phyloP scores from a whole-genome alignment of 345 rosid genomes.

The Boechera divaricarpa region DNA sequence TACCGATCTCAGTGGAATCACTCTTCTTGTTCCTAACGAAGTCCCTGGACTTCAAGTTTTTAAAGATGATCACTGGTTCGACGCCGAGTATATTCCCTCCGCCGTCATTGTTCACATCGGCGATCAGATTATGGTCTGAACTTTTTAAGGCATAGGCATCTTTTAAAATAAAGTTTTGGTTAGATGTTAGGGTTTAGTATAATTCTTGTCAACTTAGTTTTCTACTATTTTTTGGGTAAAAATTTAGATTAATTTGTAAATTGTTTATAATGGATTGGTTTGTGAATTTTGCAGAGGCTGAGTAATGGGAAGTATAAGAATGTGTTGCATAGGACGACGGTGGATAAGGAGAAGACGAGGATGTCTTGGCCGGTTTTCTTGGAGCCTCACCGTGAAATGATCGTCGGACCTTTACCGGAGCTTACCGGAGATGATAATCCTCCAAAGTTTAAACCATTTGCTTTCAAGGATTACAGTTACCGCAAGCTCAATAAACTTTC shows the following conservation, averaged over 20 bases:
- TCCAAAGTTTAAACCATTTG: conserved; percentile 64
- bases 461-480: conserved; percentile 67
- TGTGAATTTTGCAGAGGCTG: conserved; percentile 55
- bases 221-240: not conserved
- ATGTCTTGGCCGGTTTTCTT: conserved; percentile 99
- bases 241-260: not conserved
- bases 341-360: conserved; percentile 68
- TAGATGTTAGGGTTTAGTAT: not conserved
- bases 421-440: conserved; percentile 52
- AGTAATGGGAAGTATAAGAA: conserved; percentile 77
- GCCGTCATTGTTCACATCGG: conserved; percentile 84
- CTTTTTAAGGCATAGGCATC: too few relatives aligned
- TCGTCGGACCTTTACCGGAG: conserved; percentile 70
- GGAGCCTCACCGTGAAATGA: conserved; percentile 72
- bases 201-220: too few relatives aligned
- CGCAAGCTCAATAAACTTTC: conserved; percentile 88
- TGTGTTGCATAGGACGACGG: conserved; percentile 76
- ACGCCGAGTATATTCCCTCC: conserved; percentile 69
- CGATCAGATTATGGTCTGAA: conserved; percentile 74
- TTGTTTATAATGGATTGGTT: not conserved
- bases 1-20: conserved; percentile 74
- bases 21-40: conserved; percentile 82
- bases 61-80: conserved; percentile 71
- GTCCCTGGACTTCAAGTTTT: conserved; percentile 86
- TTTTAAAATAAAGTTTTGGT: not conserved